Conservation (phyloP, 306 rosid genomes). For the Quercus cerris region DNA sequence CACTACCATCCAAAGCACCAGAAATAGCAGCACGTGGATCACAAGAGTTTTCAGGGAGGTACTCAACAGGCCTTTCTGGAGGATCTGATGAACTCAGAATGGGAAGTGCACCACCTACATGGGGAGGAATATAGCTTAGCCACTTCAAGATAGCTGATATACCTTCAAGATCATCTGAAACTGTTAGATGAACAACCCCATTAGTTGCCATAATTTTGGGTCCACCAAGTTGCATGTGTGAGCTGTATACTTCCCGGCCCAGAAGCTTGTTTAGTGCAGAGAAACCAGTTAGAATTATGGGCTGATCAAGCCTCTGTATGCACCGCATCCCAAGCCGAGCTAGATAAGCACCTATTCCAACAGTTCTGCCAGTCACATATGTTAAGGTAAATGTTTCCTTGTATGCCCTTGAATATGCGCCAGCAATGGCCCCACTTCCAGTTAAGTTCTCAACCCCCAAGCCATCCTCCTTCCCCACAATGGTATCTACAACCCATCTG, state of each 20-base stretch:
- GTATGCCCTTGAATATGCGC: conserved; percentile 94
- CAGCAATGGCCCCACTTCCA: conserved; percentile 95
- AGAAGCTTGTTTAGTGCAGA: conserved; percentile 96
- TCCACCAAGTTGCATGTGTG: conserved; percentile 99
- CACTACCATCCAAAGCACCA: conserved; percentile 59
- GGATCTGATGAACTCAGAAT: conserved; percentile 75
- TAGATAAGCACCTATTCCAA: conserved; percentile 98
- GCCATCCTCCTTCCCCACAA: conserved; percentile 95
- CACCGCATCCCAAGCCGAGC: conserved; percentile 99
- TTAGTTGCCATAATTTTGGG: conserved; percentile 98
- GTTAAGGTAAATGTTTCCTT: conserved; percentile 91
- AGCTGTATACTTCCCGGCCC: conserved; percentile 98
- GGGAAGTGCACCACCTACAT: conserved; percentile 82
- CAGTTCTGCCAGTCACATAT: conserved; percentile 95
- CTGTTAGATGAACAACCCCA: conserved; percentile 98
- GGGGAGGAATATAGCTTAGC: conserved; percentile 92
- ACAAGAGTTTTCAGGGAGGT: conserved; percentile 83
- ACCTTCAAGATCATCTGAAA: conserved; percentile 93
- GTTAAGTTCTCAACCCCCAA: conserved; percentile 94
- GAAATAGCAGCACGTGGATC: conserved; percentile 95
- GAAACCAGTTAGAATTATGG: conserved; percentile 94
- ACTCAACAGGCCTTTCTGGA: conserved; percentile 85
- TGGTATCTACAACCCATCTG: conserved; percentile 96
- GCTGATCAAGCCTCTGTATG: conserved; percentile 98
- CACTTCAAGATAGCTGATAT: conserved; percentile 91